Evolutionary conservation across 805 yeast genomes (phyloP), one percentile per base, ranked within the genome.

Genomic region (Clavispora phyllophila): DNA sequence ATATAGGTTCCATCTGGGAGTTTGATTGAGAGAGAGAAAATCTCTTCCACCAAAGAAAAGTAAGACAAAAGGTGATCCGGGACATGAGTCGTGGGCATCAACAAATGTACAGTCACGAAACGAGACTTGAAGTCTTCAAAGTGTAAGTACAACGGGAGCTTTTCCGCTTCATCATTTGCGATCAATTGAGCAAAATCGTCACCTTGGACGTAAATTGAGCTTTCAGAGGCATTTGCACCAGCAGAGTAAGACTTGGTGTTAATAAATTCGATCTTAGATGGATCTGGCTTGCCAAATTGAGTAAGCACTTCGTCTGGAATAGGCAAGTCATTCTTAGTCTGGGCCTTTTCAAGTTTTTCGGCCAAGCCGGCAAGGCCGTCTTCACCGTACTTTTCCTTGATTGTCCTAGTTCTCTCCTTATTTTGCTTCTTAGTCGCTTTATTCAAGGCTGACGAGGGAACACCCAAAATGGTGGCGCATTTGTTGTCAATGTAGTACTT

Each of bases 41-140:
- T 60, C 37, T 82, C 86, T 42, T 77, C 78, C 9, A 90, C 58
- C 9, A 76, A 60, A 17, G 81, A 79, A 48, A 87, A 69, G 45
- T 84, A 82, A 2, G 86, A 84, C 41, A 89, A 66, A 13, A 82
- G 65, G 2, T 65, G 56, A 20, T 73, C 66, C 39, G 76, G 82
- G 18, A 79, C 68, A 36, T 54, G 70, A 35, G 66, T 72, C 1
- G 87, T 77, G 9, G 82, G 76, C 56, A 86, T 60, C 28, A 82
- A 60, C 29, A 87, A 58, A 44, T 81, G 78, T 17, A 89, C 70
- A 12, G 84, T 79, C 27, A 87, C 78, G 58, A 91, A 93, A 54
- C 85, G 82, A 1, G 96, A 86, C 42, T 81, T 76, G 56, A 78
- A 83, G 49, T 83, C 78, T 61, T 93, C 97, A 52, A 85, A 74